These are phyloP conservation scores for Bruguiera sexangula DNA, from an alignment of 345 rosid genomes.

Conservation along the genomic window DNA sequence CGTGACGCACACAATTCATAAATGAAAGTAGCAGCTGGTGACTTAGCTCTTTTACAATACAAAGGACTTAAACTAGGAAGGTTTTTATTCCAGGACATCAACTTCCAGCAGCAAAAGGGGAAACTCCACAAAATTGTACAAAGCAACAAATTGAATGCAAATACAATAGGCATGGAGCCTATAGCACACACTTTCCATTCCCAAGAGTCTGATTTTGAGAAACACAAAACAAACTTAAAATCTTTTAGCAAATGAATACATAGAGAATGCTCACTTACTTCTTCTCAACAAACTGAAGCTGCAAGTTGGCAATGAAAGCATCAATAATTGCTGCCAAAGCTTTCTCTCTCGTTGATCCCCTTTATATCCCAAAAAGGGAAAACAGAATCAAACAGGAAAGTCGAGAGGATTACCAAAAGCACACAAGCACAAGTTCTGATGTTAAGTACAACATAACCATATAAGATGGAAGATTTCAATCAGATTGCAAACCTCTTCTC, in stretches of 20 bases:
- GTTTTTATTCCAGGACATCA: too few species aligned
- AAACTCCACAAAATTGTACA: too few species aligned
- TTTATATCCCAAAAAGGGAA: slow-evolving; percentile 25
- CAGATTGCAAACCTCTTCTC: slow-evolving; percentile 54
- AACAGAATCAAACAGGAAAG: background rate
- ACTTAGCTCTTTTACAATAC: too few species aligned
- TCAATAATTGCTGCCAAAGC: slow-evolving; percentile 65
- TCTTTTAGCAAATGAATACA: background rate
- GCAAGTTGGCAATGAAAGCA: slow-evolving; percentile 67
- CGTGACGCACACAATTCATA: too few species aligned
- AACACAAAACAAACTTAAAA: background rate
- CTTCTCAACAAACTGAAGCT: slow-evolving; percentile 68
- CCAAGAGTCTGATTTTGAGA: too few species aligned
- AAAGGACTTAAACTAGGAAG: too few species aligned
- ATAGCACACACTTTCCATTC: too few species aligned
- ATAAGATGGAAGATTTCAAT: background rate
- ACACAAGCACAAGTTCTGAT: background rate
- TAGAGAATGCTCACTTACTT: slow-evolving; percentile 44
- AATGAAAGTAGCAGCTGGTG: too few species aligned
- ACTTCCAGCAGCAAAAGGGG: too few species aligned
- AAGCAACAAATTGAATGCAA: too few species aligned
- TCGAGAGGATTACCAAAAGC: background rate
- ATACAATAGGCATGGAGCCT: too few species aligned
- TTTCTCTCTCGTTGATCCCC: slow-evolving; percentile 85
- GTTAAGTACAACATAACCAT: background rate